These are phyloP conservation scores for Arthrinium phaeospermum DNA, from an alignment of 2,329 filamentous ascomycete genomes.

Conservation along the genomic window DNA sequence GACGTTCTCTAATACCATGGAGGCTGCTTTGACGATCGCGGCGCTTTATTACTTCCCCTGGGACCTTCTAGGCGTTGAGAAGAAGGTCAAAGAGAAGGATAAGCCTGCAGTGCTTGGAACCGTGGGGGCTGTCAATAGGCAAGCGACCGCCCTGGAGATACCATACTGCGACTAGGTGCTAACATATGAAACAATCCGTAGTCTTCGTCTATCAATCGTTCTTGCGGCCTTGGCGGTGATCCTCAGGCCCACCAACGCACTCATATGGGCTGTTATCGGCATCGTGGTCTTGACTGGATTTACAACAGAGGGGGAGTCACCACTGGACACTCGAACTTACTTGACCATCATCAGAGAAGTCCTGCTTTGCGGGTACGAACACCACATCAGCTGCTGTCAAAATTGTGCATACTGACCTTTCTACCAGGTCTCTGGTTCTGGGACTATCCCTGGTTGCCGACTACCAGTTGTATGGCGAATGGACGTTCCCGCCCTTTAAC, in stretches of 20 bases:
- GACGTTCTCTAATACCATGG: conserved; percentile 92
- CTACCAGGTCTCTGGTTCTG: conserved; percentile 57
- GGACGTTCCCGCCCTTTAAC: conserved; percentile 86
- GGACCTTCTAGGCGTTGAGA: conserved; percentile 62
- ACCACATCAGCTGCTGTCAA: conserved; percentile 6
- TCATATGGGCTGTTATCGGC: conserved; percentile 80
- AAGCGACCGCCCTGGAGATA: conserved; percentile 26
- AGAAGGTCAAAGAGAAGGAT: conserved; percentile 46
- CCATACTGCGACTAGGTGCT: neutral
- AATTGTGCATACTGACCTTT: conserved; percentile 21
- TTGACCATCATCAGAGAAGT: conserved; percentile 66
- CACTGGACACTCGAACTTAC: conserved; percentile 50
- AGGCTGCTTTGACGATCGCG: conserved; percentile 83
- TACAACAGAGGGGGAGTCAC: conserved; percentile 46
- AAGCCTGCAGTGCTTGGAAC: conserved; percentile 38
- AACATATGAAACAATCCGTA: conserved; percentile 33
- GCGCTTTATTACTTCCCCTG: conserved; percentile 89
- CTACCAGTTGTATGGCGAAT: conserved; percentile 78
- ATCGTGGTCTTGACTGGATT: conserved; percentile 55
- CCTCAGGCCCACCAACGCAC: conserved; percentile 84
- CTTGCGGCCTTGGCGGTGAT: conserved; percentile 84
- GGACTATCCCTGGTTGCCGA: conserved; percentile 71
- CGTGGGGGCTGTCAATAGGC: conserved; percentile 38
- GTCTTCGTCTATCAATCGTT: conserved; percentile 68
- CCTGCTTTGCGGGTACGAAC: conserved; percentile 61